Percentiles rank a stretch among this genome's conserved stretches.
These are phyloP conservation scores for Hypsizygus marmoreus DNA, from an alignment of 768 basidiomycete genomes.

Conservation along the genomic window DNA sequence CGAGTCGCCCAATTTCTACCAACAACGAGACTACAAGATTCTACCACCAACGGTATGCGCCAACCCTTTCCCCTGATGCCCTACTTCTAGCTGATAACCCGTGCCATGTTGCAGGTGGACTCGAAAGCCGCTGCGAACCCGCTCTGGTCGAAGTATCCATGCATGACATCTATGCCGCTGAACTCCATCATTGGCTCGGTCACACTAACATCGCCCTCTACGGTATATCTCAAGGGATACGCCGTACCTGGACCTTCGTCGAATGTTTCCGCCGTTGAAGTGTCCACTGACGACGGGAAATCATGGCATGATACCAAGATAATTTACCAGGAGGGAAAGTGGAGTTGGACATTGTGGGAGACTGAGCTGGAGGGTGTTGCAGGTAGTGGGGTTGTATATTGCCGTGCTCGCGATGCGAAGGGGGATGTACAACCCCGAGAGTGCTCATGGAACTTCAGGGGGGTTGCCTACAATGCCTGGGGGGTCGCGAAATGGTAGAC, in stretches of 20 bases:
- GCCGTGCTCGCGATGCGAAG: conserved; percentile 53
- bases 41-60: conserved; percentile 53
- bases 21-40: conserved; percentile 72
- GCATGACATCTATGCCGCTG: conserved; percentile 58
- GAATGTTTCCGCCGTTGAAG: conserved; percentile 49
- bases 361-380: conserved; percentile 38
- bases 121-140: conserved; percentile 44
- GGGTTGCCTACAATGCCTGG: conserved; percentile 61
- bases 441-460: conserved; percentile 65
- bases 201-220: conserved; percentile 29
- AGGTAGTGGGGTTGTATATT: conserved; percentile 39
- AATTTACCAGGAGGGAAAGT: conserved; percentile 61
- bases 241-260: conserved; percentile 49
- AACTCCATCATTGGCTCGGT: conserved; percentile 61
- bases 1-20: conserved; percentile 72
- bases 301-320: conserved; percentile 54
- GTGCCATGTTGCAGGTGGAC: conserved; percentile 37
- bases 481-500: conserved; percentile 40
- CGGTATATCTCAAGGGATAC: conserved; percentile 55
- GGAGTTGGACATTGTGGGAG: conserved; percentile 81
- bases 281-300: conserved; percentile 52
- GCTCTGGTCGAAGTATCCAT: conserved; percentile 57
- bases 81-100: conserved; percentile 5
- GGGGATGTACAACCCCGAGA: conserved; percentile 52
- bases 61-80: conserved; percentile 9